A percentile compares a stretch with the other conserved stretches of the same genome.
Conservation (phyloP, 495 filamentous ascomycete genomes). For the Neurospora sp. region DNA sequence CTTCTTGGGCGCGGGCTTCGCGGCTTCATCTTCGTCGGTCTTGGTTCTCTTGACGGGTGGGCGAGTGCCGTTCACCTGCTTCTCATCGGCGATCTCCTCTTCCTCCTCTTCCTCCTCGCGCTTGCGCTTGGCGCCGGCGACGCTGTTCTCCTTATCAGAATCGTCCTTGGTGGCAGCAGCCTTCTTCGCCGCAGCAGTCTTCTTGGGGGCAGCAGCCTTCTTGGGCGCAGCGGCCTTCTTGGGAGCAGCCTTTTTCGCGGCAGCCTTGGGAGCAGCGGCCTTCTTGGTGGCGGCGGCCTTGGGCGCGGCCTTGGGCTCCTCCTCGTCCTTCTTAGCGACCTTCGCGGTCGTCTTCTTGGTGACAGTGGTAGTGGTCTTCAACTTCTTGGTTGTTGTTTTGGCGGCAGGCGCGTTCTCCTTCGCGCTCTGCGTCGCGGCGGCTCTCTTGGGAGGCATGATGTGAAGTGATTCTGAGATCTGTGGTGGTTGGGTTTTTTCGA, state of each 20-base stretch:
- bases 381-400: slow-evolving; percentile 27
- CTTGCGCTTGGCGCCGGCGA: slow-evolving; percentile 15
- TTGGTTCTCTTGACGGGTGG: background rate
- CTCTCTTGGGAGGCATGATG: slow-evolving; percentile 23
- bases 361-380: slow-evolving; percentile 6
- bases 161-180: slow-evolving; percentile 3
- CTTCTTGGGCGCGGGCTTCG: slow-evolving; percentile 6
- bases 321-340: slow-evolving; percentile 11
- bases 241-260: slow-evolving; percentile 18
- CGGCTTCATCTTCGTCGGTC: slow-evolving; percentile 2
- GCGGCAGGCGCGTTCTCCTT: slow-evolving; percentile 7
- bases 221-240: slow-evolving; percentile 17
- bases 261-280: slow-evolving; percentile 21
- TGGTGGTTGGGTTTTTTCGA: background rate
- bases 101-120: slow-evolving; percentile 11
- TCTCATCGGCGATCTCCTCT: slow-evolving; percentile 1
- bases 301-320: slow-evolving; percentile 20
- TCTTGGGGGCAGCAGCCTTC: slow-evolving; percentile 30
- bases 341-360: slow-evolving; percentile 3
- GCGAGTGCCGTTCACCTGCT: slow-evolving; percentile 1
- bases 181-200: slow-evolving; percentile 2
- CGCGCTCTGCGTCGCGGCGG: slow-evolving; percentile 8
- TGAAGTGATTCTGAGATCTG: slow-evolving; percentile 6
- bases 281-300: slow-evolving; percentile 10
- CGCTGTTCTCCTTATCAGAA: slow-evolving; percentile 26